These are phyloP conservation scores for Gentiana macrophylla DNA, from an alignment of 257 asterid genomes.

Conservation along the genomic window DNA sequence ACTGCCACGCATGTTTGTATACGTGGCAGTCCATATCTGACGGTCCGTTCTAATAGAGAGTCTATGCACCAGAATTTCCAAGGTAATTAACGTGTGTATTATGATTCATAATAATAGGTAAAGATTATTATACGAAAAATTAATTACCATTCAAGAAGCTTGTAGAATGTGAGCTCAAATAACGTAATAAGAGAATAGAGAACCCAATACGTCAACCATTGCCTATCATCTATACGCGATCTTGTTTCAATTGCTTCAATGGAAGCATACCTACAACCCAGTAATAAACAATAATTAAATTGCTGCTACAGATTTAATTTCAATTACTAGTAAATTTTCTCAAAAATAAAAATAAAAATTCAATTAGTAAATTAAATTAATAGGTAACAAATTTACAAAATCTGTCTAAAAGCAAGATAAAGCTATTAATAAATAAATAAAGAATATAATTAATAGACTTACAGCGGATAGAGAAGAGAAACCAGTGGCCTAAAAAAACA, in stretches of 20 bases:
- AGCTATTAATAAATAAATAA: background rate
- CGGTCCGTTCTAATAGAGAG: background rate
- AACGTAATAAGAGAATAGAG: conserved; percentile 73
- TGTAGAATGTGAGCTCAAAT: conserved; percentile 76
- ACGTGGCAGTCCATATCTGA: too few species aligned
- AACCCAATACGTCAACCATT: conserved; percentile 97
- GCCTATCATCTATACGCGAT: conserved; percentile 64
- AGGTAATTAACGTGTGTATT: too few species aligned
- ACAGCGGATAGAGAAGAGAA: conserved; percentile 87
- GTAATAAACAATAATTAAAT: too few species aligned
- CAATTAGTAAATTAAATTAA: too few species aligned
- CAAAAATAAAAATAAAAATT: background rate
- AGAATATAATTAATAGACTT: conserved; percentile 22
- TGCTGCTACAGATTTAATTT: too few species aligned
- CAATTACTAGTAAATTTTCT: background rate
- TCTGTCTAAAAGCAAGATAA: too few species aligned
- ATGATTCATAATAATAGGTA: too few species aligned
- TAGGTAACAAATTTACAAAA: too few species aligned
- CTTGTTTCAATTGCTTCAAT: conserved; percentile 78
- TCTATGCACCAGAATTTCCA: too few species aligned
- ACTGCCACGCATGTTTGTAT: too few species aligned
- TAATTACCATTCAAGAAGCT: conserved; percentile 56
- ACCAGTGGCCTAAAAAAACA: conserved; percentile 66
- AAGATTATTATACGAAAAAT: background rate
- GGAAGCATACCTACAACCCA: conserved; percentile 55